Evolutionary conservation across 768 basidiomycete genomes (phyloP).

Genomic region (Cytidiella melzeri): DNA sequence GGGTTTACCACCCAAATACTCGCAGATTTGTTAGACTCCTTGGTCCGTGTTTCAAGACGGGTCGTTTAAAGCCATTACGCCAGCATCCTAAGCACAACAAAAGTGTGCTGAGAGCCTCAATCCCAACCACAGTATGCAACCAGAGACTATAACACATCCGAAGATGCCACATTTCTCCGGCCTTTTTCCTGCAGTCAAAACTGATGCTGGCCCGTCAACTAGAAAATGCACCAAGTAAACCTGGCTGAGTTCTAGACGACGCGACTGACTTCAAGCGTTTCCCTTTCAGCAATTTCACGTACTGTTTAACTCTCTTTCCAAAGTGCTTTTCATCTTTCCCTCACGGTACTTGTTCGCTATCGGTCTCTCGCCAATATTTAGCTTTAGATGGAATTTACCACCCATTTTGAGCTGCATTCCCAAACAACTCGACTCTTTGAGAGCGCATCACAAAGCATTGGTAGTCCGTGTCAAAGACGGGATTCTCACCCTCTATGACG

Average conservation of each 20-base stretch:
- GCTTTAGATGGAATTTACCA: constrained; percentile 84
- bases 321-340: constrained; percentile 81
- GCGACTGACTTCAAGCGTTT: constrained; percentile 16
- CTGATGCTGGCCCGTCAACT: constrained; percentile 60
- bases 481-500: constrained; percentile 77
- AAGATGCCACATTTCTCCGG: constrained; percentile 56
- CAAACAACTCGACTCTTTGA: constrained; percentile 82
- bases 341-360: constrained; percentile 82
- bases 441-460: constrained; percentile 63
- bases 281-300: constrained; percentile 75
- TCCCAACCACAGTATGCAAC: constrained; percentile 50
- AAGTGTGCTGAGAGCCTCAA: constrained; percentile 58
- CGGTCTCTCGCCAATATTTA: constrained; percentile 79
- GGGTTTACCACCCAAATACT: constrained; percentile 51
- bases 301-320: constrained; percentile 78
- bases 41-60: constrained; percentile 83
- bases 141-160: constrained; percentile 61
- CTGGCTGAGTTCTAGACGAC: constrained; percentile 18
- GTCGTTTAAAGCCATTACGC: constrained; percentile 73
- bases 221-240: constrained; percentile 22
- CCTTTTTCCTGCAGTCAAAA: constrained; percentile 56
- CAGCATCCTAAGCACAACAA: constrained; percentile 64
- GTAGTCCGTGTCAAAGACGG: constrained; percentile 54
- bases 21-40: constrained; percentile 81
- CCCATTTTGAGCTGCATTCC: constrained; percentile 81